These are phyloP conservation scores for Pythium brachiatum DNA, from an alignment of 352 stramenopile genomes.

Conservation along the genomic window DNA sequence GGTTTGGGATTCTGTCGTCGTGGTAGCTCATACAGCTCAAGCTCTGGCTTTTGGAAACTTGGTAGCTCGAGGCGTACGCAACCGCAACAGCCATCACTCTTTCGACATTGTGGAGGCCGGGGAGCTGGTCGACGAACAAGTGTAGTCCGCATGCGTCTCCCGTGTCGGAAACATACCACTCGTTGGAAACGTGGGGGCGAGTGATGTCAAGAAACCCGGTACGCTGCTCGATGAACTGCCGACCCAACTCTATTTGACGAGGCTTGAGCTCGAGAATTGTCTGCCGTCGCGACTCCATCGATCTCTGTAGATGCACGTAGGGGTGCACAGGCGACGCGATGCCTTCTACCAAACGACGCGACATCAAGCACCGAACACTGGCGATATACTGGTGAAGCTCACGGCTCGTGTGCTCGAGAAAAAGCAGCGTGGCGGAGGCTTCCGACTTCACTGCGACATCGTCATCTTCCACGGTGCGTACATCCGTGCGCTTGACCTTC, in stretches of 20 bases:
- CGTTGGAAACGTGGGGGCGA: conserved; percentile 34
- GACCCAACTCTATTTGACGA: conserved; percentile 30
- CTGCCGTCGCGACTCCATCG: conserved; percentile 26
- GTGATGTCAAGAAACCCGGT: conserved; percentile 36
- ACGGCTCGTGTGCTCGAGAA: not conserved
- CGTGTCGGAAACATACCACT: conserved; percentile 38
- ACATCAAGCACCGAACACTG: conserved; percentile 10
- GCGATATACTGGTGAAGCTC: conserved; percentile 12
- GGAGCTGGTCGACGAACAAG: conserved; percentile 49
- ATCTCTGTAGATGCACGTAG: conserved; percentile 36
- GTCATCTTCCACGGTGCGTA: not conserved
- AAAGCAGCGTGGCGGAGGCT: not conserved
- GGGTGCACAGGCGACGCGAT: conserved; percentile 15
- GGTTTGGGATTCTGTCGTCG: conserved; percentile 40
- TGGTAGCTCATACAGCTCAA: conserved; percentile 64
- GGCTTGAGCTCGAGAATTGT: conserved; percentile 33
- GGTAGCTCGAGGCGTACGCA: conserved; percentile 48
- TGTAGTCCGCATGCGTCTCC: conserved; percentile 48
- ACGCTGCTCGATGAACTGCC: conserved; percentile 38
- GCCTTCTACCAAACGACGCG: not conserved
- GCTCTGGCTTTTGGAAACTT: conserved; percentile 59
- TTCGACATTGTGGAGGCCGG: conserved; percentile 28
- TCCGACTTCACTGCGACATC: not conserved
- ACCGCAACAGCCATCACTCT: conserved; percentile 39
- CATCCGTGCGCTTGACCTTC: not conserved